A percentile compares a stretch with the other conserved stretches of the same genome.
These are phyloP conservation scores for Huntiella moniliformis DNA, from an alignment of 2,329 filamentous ascomycete genomes.

Conservation along the genomic window DNA sequence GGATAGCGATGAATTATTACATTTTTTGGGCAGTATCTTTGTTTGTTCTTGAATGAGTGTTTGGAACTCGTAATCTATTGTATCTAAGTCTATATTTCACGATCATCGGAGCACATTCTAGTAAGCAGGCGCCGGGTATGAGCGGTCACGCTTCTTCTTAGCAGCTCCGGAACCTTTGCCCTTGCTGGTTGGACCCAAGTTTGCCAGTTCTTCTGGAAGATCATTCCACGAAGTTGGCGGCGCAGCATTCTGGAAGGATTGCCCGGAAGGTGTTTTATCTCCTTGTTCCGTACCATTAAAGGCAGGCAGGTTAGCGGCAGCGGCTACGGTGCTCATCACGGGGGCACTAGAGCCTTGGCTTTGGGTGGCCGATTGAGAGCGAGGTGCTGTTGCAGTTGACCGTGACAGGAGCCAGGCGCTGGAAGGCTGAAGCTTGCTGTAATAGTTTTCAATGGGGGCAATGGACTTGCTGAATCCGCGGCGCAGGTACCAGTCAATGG, in stretches of 20 bases:
- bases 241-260: constrained; percentile 39
- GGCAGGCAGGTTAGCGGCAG: background rate
- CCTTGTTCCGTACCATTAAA: background rate
- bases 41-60: background rate
- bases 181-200: constrained; percentile 24
- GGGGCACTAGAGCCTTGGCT: constrained; percentile 4
- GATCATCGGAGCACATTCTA: constrained; percentile 16
- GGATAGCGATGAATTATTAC: constrained; percentile 4
- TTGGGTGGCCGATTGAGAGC: constrained; percentile 10
- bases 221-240: constrained; percentile 49
- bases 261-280: constrained; percentile 17
- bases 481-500: constrained; percentile 40
- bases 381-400: constrained; percentile 11
- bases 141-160: constrained; percentile 39
- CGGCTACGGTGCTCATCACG: constrained; percentile 11
- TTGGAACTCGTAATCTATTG: no score
- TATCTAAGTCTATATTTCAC: background rate
- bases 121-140: constrained; percentile 42
- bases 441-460: constrained; percentile 36
- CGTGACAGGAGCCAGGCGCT: constrained; percentile 41
- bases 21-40: background rate
- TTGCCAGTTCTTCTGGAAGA: constrained; percentile 39
- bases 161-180: constrained; percentile 36
- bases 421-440: constrained; percentile 40
- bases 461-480: constrained; percentile 35